Conservation (phyloP, 208 protist species). For the Strigomonas culicis region DNA sequence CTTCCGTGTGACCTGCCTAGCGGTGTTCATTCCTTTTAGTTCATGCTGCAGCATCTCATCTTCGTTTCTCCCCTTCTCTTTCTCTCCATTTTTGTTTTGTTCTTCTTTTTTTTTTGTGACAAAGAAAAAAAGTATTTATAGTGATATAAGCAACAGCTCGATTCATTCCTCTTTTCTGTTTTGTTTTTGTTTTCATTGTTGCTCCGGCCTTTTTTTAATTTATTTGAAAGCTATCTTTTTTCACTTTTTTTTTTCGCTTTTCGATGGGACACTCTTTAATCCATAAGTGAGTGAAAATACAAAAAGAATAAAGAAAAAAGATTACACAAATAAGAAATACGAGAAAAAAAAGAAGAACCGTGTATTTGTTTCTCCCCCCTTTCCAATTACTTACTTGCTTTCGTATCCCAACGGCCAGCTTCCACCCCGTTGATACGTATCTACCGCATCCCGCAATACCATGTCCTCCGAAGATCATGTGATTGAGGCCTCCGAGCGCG, state of each 20-base stretch:
- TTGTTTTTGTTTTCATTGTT: not conserved
- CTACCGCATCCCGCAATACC: too few species aligned
- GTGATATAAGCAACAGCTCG: not conserved
- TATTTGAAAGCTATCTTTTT: too few species aligned
- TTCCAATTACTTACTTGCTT: too few species aligned
- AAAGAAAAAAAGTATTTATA: conserved; percentile 3
- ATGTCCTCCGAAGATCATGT: too few species aligned
- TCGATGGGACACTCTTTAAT: too few species aligned
- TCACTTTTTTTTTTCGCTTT: too few species aligned
- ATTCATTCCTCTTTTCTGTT: not conserved
- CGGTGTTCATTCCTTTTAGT: conserved; percentile 9
- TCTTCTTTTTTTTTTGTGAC: not conserved
- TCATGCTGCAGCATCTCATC: not conserved
- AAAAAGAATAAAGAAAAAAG: not conserved
- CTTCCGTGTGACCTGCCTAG: too few species aligned
- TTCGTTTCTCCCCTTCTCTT: not conserved
- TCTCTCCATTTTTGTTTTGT: not conserved
- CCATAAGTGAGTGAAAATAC: too few species aligned
- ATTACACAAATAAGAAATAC: not conserved
- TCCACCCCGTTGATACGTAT: too few species aligned
- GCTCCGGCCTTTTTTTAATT: not conserved
- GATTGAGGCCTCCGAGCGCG: too few species aligned
- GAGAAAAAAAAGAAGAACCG: too few species aligned
- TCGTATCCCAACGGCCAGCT: not conserved
- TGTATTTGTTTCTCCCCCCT: too few species aligned